These are phyloP conservation scores for Helianthus annuus DNA, from an alignment of 129 eudicot species.

Conservation along the genomic window HanXRQr2.0-SUNRISE NC_035433.2:99890309-99890808, in stretches of 20 bases:
- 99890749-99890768: conserved; percentile 16
- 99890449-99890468: conserved; percentile 76
- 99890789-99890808: conserved; percentile 57
- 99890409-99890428: conserved; percentile 71
- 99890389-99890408: conserved; percentile 85
- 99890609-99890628: no score
- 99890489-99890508: conserved; percentile 70
- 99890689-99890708: neutral
- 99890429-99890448: conserved; percentile 74
- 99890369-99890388: conserved; percentile 58
- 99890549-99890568: no score
- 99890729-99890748: neutral
- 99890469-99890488: conserved; percentile 82
- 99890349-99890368: neutral
- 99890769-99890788: conserved; percentile 74
- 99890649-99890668: no score
- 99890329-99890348: neutral
- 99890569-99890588: no score
- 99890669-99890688: neutral
- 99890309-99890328: conserved; percentile 9
- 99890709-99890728: neutral
- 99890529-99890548: neutral
- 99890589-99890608: no score
- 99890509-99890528: neutral
- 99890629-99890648: no score